Base-by-base conservation (phyloP, 179 eudicot species). In the Spergularia azorica region DNA sequence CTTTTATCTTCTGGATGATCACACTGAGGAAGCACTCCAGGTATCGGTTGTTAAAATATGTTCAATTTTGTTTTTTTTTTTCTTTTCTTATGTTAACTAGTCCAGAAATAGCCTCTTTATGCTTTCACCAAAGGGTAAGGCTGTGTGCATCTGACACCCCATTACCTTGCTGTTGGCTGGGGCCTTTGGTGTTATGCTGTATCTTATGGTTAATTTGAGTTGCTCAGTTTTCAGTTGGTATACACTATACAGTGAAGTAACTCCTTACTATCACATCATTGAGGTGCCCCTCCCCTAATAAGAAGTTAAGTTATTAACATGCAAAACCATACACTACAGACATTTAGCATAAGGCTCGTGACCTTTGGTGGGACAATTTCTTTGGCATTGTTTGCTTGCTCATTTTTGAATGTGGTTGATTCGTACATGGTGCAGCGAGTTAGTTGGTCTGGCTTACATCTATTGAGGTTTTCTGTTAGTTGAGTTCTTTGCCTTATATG, bases 1-100 rank as follows among this genome's bases (percentile, higher is more conserved):
- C 55, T 95, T 91, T 70, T 95, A 90, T 82, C 97, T 95, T 74
- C 80, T 95, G 81, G 99, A 93, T 85, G 97, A 93, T 84, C 87
- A 89, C 72, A 84, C 88, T 10, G 94, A 90, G 61, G 91, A 88
- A 73, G 92, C 99, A 79, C 87, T 95, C 63, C 82, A 95, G 98
- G 99, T 95, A 77, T 79, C 58, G 77, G 67, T 26, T 71, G 59
- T 52, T 69, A 71, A 55, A 70, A 14, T 21, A 26, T 36, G 26
- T 41, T 20, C 36, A 67, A 18, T 67, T 66, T 20, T 67, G 26
- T 20, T 26, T 26, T 3, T 3, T 3, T 26, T 26, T 3, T 3
- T 3, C 39, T 32, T 32, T 21, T 21, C 32, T 26, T 26, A 26
- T 1, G 32, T 26, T 26, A 26, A 26, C 32, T 26, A 26, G 32